Evolutionary conservation across 2,329 filamentous ascomycete genomes (phyloP), one percentile per base, ranked within the genome.

Genomic region (Myriosclerotinia curreyana): DNA sequence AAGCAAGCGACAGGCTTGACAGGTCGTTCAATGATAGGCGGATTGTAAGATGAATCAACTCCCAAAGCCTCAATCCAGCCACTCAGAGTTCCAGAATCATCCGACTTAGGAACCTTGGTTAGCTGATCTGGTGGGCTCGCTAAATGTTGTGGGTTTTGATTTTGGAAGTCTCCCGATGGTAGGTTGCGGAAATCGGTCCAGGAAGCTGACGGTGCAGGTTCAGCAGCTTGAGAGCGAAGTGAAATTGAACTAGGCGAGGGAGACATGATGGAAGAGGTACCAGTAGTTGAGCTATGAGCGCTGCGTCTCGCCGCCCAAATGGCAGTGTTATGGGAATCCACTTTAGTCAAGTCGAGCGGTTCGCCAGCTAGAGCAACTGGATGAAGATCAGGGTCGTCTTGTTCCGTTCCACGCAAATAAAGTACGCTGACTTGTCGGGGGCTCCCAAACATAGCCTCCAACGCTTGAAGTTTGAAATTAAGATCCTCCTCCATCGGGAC

Each of bases 11-110:
- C 86, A 75, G 82, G 78, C 75, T 91, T 96, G 25, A 86, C 80
- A 11, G 82, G 79, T 64, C 83, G 85, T 71, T 96, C 91, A 1
- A 82, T 78, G 0, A 83, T 78, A 0, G 93, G 93, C 52, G 95
- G 89, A 65, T 88, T 86, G 74, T 98, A 99, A 2, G 83, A 84
- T 20, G 87, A 80, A 74, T 98, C 95, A n/a, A 98, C 91, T 40
- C 92, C 95, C 9, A 96, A 78, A 0, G 92, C 92, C 74, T 97
- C 92, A 67, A 98, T 95, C 87, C 90, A 96, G 7, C 90, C 89
- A 66, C 86, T 89, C 36, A 92, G 79, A 31, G 83, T 85, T 12
- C 88, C 88, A 44, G 84, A 79, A 28, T 86, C 83, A 61, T 87
- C 85, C 1, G 79, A 82, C 69, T 80, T 80, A 52, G 79, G 77